Evolutionary conservation across 2,329 filamentous ascomycete genomes (phyloP).

Genomic region (Xylariaceae sp.): DNA sequence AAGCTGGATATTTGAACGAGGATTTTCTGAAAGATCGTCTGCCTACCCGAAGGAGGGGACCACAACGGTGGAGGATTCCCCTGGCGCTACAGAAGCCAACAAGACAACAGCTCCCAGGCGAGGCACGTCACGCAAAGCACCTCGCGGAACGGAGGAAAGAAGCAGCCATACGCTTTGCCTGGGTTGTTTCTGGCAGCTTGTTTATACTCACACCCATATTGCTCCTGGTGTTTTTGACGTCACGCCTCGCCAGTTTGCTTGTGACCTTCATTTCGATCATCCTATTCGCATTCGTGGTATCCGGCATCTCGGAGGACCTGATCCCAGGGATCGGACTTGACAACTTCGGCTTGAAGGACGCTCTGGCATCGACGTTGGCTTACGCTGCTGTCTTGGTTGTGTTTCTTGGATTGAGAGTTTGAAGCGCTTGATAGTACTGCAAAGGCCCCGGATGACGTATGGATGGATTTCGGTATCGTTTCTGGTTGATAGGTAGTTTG

Average conservation of each 20-base stretch:
- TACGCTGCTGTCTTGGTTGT: not conserved
- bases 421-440: too few relatives aligned
- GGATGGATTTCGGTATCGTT: too few relatives aligned
- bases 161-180: not conserved
- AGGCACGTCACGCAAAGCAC: not conserved
- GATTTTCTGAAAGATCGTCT: not conserved
- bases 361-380: not conserved
- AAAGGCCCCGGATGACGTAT: too few relatives aligned
- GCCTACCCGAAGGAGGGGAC: not conserved
- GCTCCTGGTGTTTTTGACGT: not conserved
- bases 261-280: not conserved
- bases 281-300: not conserved
- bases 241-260: not conserved
- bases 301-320: not conserved
- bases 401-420: not conserved
- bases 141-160: not conserved
- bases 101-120: not conserved
- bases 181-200: not conserved
- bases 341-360: not conserved
- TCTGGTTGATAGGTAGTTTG: too few relatives aligned
- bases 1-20: not conserved
- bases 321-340: not conserved
- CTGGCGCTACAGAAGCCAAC: not conserved
- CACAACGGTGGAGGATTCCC: not conserved
- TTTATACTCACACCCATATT: not conserved